Percentiles rank a stretch among this genome's conserved stretches.
phyloP scores from a whole-genome alignment of 305 asterid genomes.

The Fraxinus velutina region DNA sequence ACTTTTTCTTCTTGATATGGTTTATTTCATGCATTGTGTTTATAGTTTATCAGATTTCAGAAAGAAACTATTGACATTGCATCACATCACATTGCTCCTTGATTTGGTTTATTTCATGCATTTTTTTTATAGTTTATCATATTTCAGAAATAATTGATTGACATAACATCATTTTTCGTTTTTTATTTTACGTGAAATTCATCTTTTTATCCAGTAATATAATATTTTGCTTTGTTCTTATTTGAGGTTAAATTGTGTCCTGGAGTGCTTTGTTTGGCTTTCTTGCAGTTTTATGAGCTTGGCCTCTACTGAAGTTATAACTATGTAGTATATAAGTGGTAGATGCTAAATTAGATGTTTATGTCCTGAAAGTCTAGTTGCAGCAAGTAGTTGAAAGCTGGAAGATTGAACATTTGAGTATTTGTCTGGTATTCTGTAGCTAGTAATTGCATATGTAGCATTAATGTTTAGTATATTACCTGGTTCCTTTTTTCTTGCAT shows the following conservation, averaged over 20 bases:
- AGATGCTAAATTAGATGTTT: background rate
- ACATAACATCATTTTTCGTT: background rate
- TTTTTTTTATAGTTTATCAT: background rate
- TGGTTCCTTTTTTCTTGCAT: background rate
- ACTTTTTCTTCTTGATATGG: background rate
- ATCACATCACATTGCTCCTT: background rate
- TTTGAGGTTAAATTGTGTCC: background rate
- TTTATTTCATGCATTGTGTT: background rate
- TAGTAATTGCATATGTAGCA: slow-evolving; percentile 1
- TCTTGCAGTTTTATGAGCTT: background rate
- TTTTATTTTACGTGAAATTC: background rate
- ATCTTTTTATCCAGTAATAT: background rate
- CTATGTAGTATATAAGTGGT: background rate
- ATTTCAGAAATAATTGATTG: background rate
- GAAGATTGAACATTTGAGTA: background rate
- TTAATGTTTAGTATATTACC: background rate
- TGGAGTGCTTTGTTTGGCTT: background rate
- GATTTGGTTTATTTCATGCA: background rate
- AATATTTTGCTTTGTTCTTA: background rate
- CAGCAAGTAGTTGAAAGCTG: background rate
- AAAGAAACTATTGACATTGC: background rate
- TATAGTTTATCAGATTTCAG: background rate
- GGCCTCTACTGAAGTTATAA: slow-evolving; percentile 5
- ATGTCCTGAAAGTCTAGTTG: background rate
- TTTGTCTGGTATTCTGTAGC: background rate